Conservation (phyloP, 2,329 filamentous ascomycete species). For the Aureobasidium namibiae region DNA sequence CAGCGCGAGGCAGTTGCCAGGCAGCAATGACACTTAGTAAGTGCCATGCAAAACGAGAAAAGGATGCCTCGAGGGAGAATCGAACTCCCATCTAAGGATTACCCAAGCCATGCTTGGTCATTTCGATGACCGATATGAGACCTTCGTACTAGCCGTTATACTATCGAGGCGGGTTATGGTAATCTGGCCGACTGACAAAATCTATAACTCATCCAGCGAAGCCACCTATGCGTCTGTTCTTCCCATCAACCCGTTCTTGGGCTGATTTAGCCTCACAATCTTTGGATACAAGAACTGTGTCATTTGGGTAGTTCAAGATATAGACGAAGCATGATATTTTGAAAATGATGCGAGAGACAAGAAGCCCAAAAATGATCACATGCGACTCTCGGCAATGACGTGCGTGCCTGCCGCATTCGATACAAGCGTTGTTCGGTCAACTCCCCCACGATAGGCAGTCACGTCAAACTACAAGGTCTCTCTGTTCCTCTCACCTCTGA, state of each 20-base stretch:
- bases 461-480: neutral
- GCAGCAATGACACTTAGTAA: too few species aligned
- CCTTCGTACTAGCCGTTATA: constrained; percentile 11
- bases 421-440: constrained; percentile 13
- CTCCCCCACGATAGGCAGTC: constrained; percentile 3
- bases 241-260: too few species aligned
- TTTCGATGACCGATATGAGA: constrained; percentile 11
- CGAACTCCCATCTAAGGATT: constrained; percentile 12
- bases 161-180: constrained; percentile 9
- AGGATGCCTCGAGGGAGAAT: constrained; percentile 9
- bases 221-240: too few species aligned
- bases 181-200: too few species aligned
- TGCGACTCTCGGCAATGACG: neutral
- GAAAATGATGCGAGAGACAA: neutral
- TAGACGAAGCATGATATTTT: too few species aligned
- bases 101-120: constrained; percentile 10
- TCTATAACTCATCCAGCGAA: too few species aligned
- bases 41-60: neutral
- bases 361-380: neutral
- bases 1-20: too few species aligned
- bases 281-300: too few species aligned
- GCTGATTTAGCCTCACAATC: too few species aligned
- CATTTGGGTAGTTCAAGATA: too few species aligned
- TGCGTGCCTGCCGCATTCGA: constrained; percentile 3
- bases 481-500: neutral